phyloP scores from a whole-genome alignment of 2,329 filamentous ascomycete genomes.

The Phialophora verrucosa region DNA sequence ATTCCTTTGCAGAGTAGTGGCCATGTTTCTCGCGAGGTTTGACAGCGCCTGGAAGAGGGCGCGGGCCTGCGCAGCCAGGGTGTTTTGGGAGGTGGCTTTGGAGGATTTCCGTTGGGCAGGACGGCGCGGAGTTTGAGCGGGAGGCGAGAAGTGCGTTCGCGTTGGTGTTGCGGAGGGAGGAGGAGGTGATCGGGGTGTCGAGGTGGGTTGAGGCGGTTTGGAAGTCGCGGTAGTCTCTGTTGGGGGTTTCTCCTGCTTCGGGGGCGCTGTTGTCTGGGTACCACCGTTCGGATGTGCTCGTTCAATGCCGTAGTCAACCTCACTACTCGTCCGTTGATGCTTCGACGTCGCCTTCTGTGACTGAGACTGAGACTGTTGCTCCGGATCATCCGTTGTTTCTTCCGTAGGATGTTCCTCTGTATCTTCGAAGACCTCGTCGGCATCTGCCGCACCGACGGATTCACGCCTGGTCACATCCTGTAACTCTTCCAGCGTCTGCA shows the following conservation, averaged over 20 bases:
- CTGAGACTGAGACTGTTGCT: constrained; percentile 49
- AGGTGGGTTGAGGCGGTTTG: constrained; percentile 21
- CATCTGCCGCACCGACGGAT: constrained; percentile 18
- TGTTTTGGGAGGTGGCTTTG: constrained; percentile 38
- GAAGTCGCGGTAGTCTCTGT: constrained; percentile 22
- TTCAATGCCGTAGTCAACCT: constrained; percentile 73
- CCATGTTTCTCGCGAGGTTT: constrained; percentile 57
- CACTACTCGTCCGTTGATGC: constrained; percentile 64
- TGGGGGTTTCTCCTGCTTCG: constrained; percentile 27
- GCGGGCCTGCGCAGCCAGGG: constrained; percentile 50
- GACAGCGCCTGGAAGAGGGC: constrained; percentile 55
- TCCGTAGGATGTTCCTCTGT: constrained; percentile 67
- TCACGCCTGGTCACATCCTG: constrained; percentile 73
- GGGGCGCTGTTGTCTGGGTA: constrained; percentile 35
- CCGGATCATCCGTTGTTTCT: constrained; percentile 60
- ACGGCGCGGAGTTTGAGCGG: constrained; percentile 28
- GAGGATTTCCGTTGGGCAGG: constrained; percentile 28
- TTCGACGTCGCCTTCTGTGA: constrained; percentile 48
- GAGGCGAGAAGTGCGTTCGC: constrained; percentile 34
- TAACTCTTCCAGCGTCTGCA: constrained; percentile 81
- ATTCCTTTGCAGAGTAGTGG: constrained; percentile 59
- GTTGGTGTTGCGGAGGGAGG: constrained; percentile 12
- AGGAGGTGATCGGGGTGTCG: constrained; percentile 26
- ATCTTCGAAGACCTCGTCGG: constrained; percentile 35
- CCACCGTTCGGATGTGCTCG: constrained; percentile 51